These are phyloP conservation scores for Pachyrhizus erosus DNA, from an alignment of 306 rosid genomes.

Conservation along the genomic window DNA sequence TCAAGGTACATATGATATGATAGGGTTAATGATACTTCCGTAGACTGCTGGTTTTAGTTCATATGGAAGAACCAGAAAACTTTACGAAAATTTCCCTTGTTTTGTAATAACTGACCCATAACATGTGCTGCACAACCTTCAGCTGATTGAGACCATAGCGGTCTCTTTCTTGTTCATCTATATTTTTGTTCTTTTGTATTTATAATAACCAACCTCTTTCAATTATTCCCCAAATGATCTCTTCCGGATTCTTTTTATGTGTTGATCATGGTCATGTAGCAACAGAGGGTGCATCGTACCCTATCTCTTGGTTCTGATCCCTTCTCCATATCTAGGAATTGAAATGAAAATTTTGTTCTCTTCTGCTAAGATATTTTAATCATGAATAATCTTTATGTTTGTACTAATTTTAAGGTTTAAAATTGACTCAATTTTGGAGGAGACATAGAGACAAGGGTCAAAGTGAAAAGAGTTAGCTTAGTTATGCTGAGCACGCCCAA, in stretches of 20 bases:
- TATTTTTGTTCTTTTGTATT: conserved; percentile 42
- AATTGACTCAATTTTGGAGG: background rate
- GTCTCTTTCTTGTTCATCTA: conserved; percentile 46
- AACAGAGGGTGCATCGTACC: conserved; percentile 7
- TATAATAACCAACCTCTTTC: conserved; percentile 29
- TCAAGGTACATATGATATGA: conserved; percentile 52
- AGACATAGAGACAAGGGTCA: background rate
- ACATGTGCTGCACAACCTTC: conserved; percentile 63
- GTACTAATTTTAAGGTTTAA: background rate
- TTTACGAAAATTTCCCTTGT: conserved; percentile 53
- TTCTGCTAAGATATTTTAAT: background rate
- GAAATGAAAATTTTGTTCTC: background rate
- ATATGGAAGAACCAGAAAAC: conserved; percentile 51
- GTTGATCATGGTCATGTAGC: background rate
- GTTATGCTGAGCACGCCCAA: background rate
- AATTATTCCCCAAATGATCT: background rate
- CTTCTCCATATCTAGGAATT: conserved; percentile 21
- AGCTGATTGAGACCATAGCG: conserved; percentile 52
- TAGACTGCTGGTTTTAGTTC: conserved; percentile 67
- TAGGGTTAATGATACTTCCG: conserved; percentile 53
- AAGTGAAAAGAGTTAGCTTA: background rate
- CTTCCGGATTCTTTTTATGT: conserved; percentile 16
- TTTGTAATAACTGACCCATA: conserved; percentile 64
- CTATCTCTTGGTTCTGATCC: background rate
- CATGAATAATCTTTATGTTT: conserved; percentile 5